Percentiles rank a stretch among this genome's conserved stretches.
Evolutionary conservation across 495 filamentous ascomycete species (phyloP).

Genomic region (Rhizodiscina lignyota): DNA sequence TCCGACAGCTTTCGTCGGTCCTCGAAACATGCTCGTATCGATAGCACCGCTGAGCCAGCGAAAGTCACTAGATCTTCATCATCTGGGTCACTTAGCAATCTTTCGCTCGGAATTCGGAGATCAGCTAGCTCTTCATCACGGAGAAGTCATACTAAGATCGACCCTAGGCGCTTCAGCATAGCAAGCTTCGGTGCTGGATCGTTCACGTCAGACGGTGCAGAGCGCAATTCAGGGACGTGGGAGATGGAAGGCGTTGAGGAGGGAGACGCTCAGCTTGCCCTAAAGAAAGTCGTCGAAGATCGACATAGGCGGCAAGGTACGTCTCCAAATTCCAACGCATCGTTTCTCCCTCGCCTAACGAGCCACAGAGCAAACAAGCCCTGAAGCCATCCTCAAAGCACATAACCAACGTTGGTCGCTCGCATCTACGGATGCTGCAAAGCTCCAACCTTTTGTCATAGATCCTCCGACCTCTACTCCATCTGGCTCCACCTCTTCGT

Average conservation of each 20-base stretch:
- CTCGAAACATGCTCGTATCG: constrained; percentile 1
- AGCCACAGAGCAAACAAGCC: constrained; percentile 1
- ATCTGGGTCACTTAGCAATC: neutral
- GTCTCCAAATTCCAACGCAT: too few species aligned
- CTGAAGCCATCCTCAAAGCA: constrained; percentile 15
- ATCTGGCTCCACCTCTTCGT: constrained; percentile 8
- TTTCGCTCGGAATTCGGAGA: neutral
- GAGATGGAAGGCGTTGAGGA: constrained; percentile 4
- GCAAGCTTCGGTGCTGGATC: neutral
- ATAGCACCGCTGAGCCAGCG: neutral
- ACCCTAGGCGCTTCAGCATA: neutral
- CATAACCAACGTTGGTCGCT: constrained; percentile 24
- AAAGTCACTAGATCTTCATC: neutral
- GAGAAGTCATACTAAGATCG: neutral
- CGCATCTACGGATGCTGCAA: constrained; percentile 17
- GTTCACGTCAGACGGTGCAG: too few species aligned
- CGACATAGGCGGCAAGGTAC: constrained; percentile 33
- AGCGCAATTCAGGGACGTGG: too few species aligned
- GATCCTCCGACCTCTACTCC: too few species aligned
- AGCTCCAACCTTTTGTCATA: constrained; percentile 13
- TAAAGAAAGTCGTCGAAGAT: constrained; percentile 56
- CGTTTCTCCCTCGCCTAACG: too few species aligned
- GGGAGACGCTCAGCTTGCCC: constrained; percentile 40
- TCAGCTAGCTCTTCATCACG: neutral
- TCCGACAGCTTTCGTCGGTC: neutral